Conservation (phyloP, 78 protist species). For the Anaeramoeba flamelloides region DNA sequence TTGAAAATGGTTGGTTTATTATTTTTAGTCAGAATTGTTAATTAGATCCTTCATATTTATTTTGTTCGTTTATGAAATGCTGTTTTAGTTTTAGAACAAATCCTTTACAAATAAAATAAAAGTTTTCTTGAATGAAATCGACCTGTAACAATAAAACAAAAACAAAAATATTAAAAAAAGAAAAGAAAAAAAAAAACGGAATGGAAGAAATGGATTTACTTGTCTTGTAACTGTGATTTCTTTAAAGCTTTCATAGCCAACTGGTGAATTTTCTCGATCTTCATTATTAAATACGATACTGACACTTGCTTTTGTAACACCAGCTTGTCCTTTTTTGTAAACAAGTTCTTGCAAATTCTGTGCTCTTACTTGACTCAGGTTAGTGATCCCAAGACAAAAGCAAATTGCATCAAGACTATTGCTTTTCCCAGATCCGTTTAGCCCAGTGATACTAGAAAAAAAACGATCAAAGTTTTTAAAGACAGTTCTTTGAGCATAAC, state of each 20-base stretch:
- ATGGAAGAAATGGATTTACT: conserved; percentile 30
- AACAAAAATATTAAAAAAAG: no score
- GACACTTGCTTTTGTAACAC: conserved; percentile 75
- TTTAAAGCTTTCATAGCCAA: conserved; percentile 68
- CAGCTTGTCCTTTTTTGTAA: conserved; percentile 94
- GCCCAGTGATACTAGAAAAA: conserved; percentile 97
- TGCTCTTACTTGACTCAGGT: conserved; percentile 82
- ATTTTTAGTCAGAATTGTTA: no score
- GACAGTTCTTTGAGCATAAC: conserved; percentile 79
- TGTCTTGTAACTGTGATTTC: conserved; percentile 80
- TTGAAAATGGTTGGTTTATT: no score
- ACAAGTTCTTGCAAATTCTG: conserved; percentile 67
- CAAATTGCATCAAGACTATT: conserved; percentile 96
- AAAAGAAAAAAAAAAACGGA: no score
- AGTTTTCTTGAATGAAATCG: no score
- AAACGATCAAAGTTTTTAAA: conserved; percentile 69
- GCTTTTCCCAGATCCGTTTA: conserved; percentile 88
- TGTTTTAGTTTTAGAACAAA: no score
- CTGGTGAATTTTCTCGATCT: conserved; percentile 59
- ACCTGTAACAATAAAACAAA: no score
- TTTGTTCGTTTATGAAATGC: no score
- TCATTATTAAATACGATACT: conserved; percentile 80
- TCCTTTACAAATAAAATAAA: no score
- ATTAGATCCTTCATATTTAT: no score
- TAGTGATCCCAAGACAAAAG: conserved; percentile 93